Conservation (phyloP, 2,329 filamentous ascomycete genomes). For the Dactylella cylindrospora region DNA sequence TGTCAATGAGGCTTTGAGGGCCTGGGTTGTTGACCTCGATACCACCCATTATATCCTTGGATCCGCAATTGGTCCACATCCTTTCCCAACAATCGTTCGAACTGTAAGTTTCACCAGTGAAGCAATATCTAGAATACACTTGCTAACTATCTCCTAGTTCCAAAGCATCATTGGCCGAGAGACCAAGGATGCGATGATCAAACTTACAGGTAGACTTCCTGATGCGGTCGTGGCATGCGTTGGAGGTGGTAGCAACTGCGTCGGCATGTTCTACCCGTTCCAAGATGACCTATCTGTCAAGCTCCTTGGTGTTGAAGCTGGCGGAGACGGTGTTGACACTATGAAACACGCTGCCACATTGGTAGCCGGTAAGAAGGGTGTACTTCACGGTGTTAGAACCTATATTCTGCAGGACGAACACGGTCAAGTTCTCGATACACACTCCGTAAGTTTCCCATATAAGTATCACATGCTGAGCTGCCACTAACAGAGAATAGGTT, state of each 20-base stretch:
- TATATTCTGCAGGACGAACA: slow-evolving; percentile 92
- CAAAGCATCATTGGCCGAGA: slow-evolving; percentile 94
- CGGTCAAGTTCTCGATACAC: slow-evolving; percentile 91
- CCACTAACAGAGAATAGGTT: too few species aligned
- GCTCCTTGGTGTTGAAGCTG: slow-evolving; percentile 90
- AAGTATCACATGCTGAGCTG: background rate
- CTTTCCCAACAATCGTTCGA: slow-evolving; percentile 94
- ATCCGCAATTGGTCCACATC: slow-evolving; percentile 94
- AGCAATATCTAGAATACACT: too few species aligned
- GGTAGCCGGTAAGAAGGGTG: slow-evolving; percentile 81
- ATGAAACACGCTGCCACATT: slow-evolving; percentile 83
- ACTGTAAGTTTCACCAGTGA: slow-evolving; percentile 57
- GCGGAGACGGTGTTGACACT: slow-evolving; percentile 88
- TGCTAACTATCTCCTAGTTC: slow-evolving; percentile 58
- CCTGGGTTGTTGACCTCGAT: slow-evolving; percentile 89
- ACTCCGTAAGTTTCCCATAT: slow-evolving; percentile 62
- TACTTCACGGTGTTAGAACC: slow-evolving; percentile 91
- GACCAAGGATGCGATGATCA: slow-evolving; percentile 87
- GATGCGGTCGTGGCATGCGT: slow-evolving; percentile 97
- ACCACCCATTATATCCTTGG: slow-evolving; percentile 98
- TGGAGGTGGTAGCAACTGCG: slow-evolving; percentile 90
- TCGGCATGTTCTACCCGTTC: slow-evolving; percentile 98
- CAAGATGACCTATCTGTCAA: slow-evolving; percentile 79
- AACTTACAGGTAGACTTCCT: slow-evolving; percentile 81
- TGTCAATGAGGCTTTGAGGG: slow-evolving; percentile 66